Evolutionary conservation across 2,329 filamentous ascomycete genomes (phyloP), one percentile per base, ranked within the genome.

Genomic region (Fusarium camptoceras): DNA sequence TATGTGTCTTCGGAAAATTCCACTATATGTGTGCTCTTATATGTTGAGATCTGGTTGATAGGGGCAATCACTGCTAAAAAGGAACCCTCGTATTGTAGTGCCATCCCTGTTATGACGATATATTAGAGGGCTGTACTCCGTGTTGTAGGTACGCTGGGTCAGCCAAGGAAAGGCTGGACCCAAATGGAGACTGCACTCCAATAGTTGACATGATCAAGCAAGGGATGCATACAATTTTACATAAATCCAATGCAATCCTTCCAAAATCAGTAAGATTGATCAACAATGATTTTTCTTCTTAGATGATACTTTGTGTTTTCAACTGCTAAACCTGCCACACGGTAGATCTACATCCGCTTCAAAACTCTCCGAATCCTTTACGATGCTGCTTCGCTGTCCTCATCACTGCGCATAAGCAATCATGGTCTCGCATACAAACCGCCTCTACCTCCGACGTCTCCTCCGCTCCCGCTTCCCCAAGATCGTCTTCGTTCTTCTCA

Each of bases 391-490:
- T 72, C 58, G 72, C 57, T 64, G 57, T 66, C 71, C 71, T 63
- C 37, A 47, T 15, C 58, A 55, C 50, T 55, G 42, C 43, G 50
- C 63, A 64, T 66, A 64, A 67, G 64, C 60, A 71, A 74, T 59
- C 70, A 78, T 78, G 76, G 74, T 78, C 58, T 76, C 76, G 30
- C 66, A 64, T 51, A 74, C 73, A 30, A 78, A 77, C 56, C 73
- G 77, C 53, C 70, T 80, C 34, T 80, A 77, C 64, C 58, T 80
- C 34, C 81, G 81, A 34, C 81, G 81, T 28, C 60, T 81, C 51
- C 68, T 81, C 34, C 81, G 81, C 69, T 77, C 76, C 31, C 79
- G 80, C 37, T 66, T 71, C 44, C 69, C 76, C 24, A 78, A 79
- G 59, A 73, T 82, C 28, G 54, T 79, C n/a, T 44, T 81, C 16